phyloP scores from a whole-genome alignment of 495 filamentous ascomycete genomes.

The Rhizodiscina lignyota region DNA sequence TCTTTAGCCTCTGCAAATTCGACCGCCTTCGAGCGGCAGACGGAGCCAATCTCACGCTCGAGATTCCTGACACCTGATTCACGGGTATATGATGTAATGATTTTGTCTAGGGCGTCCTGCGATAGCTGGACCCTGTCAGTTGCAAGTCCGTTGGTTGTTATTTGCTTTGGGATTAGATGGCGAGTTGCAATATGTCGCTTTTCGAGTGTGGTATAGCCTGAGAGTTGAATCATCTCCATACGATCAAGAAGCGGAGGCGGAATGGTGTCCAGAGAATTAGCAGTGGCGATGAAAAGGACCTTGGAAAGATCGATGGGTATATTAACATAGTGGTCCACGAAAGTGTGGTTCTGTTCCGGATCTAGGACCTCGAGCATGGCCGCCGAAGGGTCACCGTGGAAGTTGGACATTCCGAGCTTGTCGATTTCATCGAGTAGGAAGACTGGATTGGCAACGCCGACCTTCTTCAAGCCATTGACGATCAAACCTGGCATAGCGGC shows the following conservation, averaged over 20 bases:
- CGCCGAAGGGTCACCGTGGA: constrained; percentile 94
- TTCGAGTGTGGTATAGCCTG: constrained; percentile 95
- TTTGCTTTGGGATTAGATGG: constrained; percentile 90
- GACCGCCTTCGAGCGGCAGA: constrained; percentile 90
- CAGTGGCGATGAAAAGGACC: constrained; percentile 96
- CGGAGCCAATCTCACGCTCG: constrained; percentile 85
- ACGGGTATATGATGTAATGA: constrained; percentile 89
- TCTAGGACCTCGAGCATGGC: constrained; percentile 98
- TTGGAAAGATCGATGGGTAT: constrained; percentile 93
- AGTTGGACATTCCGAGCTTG: constrained; percentile 83
- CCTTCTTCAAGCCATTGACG: constrained; percentile 89
- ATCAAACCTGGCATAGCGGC: constrained; percentile 96
- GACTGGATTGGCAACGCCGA: constrained; percentile 88
- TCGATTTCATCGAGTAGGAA: constrained; percentile 97
- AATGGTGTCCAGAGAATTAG: constrained; percentile 91
- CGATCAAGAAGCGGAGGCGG: constrained; percentile 86
- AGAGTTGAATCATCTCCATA: constrained; percentile 87
- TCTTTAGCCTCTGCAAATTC: constrained; percentile 86
- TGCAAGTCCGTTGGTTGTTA: constrained; percentile 60
- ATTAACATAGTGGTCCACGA: constrained; percentile 92
- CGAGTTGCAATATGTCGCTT: constrained; percentile 89
- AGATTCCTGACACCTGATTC: constrained; percentile 96
- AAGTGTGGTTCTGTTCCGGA: constrained; percentile 91
- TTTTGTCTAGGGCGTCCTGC: constrained; percentile 77
- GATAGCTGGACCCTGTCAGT: constrained; percentile 56